Base-by-base conservation (phyloP, 192 early-diverging fungal genomes). In the Mortierella claussenii region DNA sequence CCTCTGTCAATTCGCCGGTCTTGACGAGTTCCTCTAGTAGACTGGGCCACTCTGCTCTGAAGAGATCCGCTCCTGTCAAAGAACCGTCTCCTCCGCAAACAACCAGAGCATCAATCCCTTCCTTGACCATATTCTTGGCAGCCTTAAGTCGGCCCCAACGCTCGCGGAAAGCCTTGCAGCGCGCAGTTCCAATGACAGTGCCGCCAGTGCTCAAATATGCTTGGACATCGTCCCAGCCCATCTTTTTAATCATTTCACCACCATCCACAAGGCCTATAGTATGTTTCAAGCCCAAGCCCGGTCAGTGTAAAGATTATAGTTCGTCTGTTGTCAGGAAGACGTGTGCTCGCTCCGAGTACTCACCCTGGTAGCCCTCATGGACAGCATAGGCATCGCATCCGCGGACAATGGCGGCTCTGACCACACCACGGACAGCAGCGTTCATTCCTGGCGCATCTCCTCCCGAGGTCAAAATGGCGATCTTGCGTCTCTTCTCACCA, bases 361-460 rank as follows among this genome's bases (percentile, higher is more conserved):
- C 78, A 84, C 86, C 95, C 81, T 97, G 93, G 73, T 97, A 99
- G 15, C 97, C 97, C 68, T 99, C 97, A 68, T 95, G 95, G 56
- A 99, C 92, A 12, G 90, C 91, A 79, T 87, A 99, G 3, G 95
- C 91, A 27, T 91, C 83, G 79, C 94, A 96, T 9, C 87, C 91
- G 21, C 89, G 85, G 20, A 91, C 85, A 64, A 97, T 90, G 1
- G 94, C 90, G 65, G 94, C 90, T 27, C 97, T 89, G 15, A 96
- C 95, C 26, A 97, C 92, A 9, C 92, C 89, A 26, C 97, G 85
- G 28, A 99, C 97, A 26, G 90, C 92, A 24, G 97, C 92, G 68
- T 99, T 99, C 97, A 99, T 99, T 27, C 97, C 97, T n/a, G 91
- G 92, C 12, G 93, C 91, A 75, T 99, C 97, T 32, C 97, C 97